Percentiles rank a stretch among this genome's conserved stretches.
phyloP scores from a whole-genome alignment of 495 filamentous ascomycete species.

The Talaromyces ruber region DNA sequence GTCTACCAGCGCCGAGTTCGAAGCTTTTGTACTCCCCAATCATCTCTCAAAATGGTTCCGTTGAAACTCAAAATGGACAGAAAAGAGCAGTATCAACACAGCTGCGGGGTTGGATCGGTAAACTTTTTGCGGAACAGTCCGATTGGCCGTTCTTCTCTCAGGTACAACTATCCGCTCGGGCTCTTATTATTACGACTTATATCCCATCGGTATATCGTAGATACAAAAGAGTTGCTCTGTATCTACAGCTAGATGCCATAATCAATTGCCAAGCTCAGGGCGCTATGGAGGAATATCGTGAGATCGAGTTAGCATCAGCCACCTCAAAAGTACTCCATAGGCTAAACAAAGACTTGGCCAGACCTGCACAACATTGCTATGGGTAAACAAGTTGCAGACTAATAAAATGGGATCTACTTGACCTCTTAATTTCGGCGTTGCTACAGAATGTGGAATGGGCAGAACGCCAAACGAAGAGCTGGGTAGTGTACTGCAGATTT shows the following conservation, averaged over 20 bases:
- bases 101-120: constrained; percentile 1
- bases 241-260: too few species aligned
- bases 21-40: background rate
- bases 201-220: too few species aligned
- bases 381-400: too few species aligned
- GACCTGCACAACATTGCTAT: too few species aligned
- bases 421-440: constrained; percentile 20
- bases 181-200: background rate
- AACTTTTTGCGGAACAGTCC: background rate
- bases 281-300: too few species aligned
- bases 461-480: constrained; percentile 29
- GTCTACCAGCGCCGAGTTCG: background rate
- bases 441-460: constrained; percentile 36
- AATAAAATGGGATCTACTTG: too few species aligned
- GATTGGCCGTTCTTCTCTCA: background rate
- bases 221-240: too few species aligned
- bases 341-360: too few species aligned
- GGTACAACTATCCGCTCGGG: too few species aligned
- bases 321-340: too few species aligned
- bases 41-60: background rate
- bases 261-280: too few species aligned
- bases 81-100: background rate
- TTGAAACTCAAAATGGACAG: background rate
- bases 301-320: too few species aligned
- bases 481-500: constrained; percentile 19